Evolutionary conservation across 495 filamentous ascomycete species (phyloP), one percentile per base, ranked within the genome.

Genomic region (Lepraria neglecta): DNA sequence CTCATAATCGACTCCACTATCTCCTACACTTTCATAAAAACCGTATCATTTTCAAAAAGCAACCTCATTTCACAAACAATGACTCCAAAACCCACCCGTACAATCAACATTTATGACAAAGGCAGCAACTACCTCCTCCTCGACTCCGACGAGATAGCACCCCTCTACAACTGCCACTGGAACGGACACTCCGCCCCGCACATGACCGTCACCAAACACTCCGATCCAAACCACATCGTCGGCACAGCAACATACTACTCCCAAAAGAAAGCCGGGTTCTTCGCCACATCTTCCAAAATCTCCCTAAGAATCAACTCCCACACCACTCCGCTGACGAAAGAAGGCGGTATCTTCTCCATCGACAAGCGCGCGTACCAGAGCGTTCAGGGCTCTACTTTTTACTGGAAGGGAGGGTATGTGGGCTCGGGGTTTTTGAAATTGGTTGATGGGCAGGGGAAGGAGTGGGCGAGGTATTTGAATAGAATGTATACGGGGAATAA

Each of bases 51-150:
- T 7, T 33, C 5, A 31, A n/a, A 52, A 51, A 12, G 27, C 2
- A 12, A 28, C 30, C 21, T 10, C 12, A 12, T 51, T 30, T 30
- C 11, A 24, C 31, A 38, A 9, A 48, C 21, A 21, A 59, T 51
- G 57, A 19, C 45, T 11, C 45, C 14, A 27, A 42, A 19, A 21
- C 59, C 48, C 35, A 3, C 31, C 17, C 48, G 48, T 11, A 60
- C 59, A 21, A 31, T 60, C 17, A 43, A 21, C 3, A 7, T 60
- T 2, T 53, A 53, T 7, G 58, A 60, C 3, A 60, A 44, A 33
- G 47, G 47, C 33, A 60, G 47, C 48, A 54, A 51, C 24, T 54
- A 60, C 50, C 24, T 42, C 11, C 19, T 42, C 58, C 38, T 47
- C 43, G 40, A 52, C 27, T 31, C 21, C 30, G 50, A 46, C 3